Base-by-base conservation (phyloP, 2,329 filamentous ascomycete genomes). In the Xylaria sp. region DNA sequence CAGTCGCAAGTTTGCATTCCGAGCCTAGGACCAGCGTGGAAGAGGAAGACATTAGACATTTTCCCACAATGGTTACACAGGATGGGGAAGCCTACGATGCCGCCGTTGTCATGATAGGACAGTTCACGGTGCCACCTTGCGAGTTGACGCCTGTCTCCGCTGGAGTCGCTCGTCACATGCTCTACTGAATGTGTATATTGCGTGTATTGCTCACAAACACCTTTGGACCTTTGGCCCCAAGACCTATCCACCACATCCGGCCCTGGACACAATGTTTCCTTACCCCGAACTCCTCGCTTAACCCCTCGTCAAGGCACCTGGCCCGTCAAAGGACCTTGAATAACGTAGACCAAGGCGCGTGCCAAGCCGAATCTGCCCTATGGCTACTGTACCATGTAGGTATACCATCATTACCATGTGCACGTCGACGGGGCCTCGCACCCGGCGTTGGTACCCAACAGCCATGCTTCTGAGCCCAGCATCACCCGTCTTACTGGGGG, bases 371-470 rank as follows among this genome's bases (percentile, higher is more conserved):
- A 52, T n/a, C 66, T 63, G 64, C 35, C 33, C 17, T 15, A 51
- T 10, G 27, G n/a, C n/a, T n/a, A n/a, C n/a, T n/a, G n/a, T n/a
- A n/a, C n/a, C n/a, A n/a, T n/a, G n/a, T n/a, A n/a, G n/a, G n/a
- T n/a, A n/a, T n/a, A n/a, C n/a, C n/a, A n/a, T n/a, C n/a, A n/a
- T n/a, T n/a, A 35, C 10, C 25, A 44, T 62, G 56, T 69, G 67
- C 67, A 69, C 52, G 60, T 62, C 58, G 65, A 68, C 61, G 44
- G 43, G 59, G 41, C 38, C 55, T 54, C 48, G 52, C 19, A 62
- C 49, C 54, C 63, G n/a, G 59, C 27, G 53, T 62, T 62, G 62
- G 58, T 64, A 62, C 58, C 62, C 54, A 58, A 64, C 57, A 48
- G 27, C 21, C 17, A 49, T 48, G 13, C 8, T 17, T 47, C 43